phyloP scores from a whole-genome alignment of 1,284 basidiomycete genomes.

The Heterobasidion annosum region DNA sequence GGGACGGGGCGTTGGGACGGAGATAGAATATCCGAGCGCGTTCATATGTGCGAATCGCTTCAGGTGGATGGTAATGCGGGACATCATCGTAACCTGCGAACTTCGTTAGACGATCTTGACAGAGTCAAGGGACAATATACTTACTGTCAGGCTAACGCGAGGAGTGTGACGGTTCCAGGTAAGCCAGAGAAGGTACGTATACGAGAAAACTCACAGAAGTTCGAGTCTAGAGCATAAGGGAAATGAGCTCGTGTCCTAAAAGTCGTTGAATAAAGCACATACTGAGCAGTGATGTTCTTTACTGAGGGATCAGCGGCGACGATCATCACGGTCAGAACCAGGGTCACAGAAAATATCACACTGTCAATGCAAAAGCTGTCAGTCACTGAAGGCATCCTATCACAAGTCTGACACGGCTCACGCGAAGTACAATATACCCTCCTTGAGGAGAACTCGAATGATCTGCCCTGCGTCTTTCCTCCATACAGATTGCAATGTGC shows the following conservation, averaged over 20 bases:
- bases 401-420: conserved; percentile 12
- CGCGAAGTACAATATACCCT: conserved; percentile 49
- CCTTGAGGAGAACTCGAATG: conserved; percentile 36
- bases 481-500: conserved; percentile 31
- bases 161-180: not conserved
- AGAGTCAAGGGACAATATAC: not conserved
- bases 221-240: conserved; percentile 26
- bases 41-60: conserved; percentile 12
- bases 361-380: conserved; percentile 17
- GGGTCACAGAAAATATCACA: conserved; percentile 42
- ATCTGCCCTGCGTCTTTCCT: conserved; percentile 31
- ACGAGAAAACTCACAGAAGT: conserved; percentile 32
- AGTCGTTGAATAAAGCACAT: conserved; percentile 13
- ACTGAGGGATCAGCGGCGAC: conserved; percentile 29
- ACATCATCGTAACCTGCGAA: conserved; percentile 41
- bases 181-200: not conserved
- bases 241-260: not conserved
- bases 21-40: not conserved
- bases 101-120: conserved; percentile 13
- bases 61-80: conserved; percentile 39
- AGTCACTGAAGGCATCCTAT: not conserved
- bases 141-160: conserved; percentile 13
- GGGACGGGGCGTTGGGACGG: not conserved
- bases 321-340: conserved; percentile 45
- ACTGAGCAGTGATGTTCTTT: conserved; percentile 49